phyloP scores from a whole-genome alignment of 2,329 filamentous ascomycete species.

The Pestalotiopsis fici region DNA sequence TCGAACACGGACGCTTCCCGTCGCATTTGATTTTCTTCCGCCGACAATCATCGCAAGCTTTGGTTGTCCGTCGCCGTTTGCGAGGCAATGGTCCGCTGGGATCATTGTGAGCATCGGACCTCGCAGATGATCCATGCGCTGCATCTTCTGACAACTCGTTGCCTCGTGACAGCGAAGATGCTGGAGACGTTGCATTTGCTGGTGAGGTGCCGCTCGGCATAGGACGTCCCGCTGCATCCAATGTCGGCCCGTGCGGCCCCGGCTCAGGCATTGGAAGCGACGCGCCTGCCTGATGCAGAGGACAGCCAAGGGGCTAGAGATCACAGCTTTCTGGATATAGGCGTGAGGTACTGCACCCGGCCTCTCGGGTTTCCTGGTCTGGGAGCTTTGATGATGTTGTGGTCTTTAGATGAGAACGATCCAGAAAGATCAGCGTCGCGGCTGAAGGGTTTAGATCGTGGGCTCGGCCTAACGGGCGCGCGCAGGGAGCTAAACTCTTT shows the following conservation, averaged over 20 bases:
- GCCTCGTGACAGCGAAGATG: neutral
- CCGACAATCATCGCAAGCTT: slow-evolving; percentile 13
- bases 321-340: no score
- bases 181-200: neutral
- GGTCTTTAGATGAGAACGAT: no score
- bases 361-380: no score
- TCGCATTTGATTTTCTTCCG: slow-evolving; percentile 15
- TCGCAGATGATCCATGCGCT: neutral
- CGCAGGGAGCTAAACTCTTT: neutral
- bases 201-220: neutral
- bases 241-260: neutral
- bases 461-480: neutral
- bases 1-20: slow-evolving; percentile 11
- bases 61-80: slow-evolving; percentile 7
- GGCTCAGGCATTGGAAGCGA: neutral
- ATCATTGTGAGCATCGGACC: neutral
- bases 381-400: no score
- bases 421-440: neutral
- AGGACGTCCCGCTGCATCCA: neutral
- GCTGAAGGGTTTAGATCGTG: neutral
- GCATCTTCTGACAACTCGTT: neutral
- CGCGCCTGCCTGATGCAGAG: neutral
- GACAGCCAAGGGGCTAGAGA: neutral
- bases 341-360: no score
- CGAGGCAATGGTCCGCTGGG: neutral